A percentile compares a stretch with the other conserved stretches of the same genome.
Evolutionary conservation across 164 flowering plant species (phyloP).

Genomic region (Chloranthus sessilifolius): DNA sequence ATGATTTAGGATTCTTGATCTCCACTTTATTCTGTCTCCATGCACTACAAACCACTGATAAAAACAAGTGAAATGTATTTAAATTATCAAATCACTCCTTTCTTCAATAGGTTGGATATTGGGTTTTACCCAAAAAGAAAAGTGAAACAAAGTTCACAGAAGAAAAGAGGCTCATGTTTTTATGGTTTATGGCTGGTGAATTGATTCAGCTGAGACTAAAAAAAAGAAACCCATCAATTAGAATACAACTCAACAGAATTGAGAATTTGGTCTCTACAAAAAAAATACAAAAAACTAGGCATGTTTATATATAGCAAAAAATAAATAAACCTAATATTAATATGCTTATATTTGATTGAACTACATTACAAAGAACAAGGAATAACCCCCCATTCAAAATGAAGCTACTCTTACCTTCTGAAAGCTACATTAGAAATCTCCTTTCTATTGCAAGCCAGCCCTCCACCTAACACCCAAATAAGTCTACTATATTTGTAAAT

Average conservation of each 20-base stretch:
- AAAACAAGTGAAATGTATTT: neutral
- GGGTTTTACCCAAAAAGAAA: neutral
- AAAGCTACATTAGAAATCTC: slow-evolving; percentile 2
- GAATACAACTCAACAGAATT: neutral
- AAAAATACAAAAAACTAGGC: neutral
- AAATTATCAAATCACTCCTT: too few species aligned
- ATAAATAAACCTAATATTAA: neutral
- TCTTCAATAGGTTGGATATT: too few species aligned
- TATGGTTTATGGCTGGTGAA: neutral
- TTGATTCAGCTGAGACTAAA: neutral
- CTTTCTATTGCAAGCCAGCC: slow-evolving; percentile 4
- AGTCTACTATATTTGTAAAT: too few species aligned
- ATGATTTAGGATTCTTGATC: neutral
- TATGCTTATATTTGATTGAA: neutral
- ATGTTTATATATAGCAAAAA: neutral
- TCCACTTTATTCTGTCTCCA: neutral
- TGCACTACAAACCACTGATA: neutral
- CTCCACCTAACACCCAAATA: slow-evolving; percentile 9
- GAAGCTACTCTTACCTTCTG: slow-evolving; percentile 10
- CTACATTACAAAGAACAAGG: neutral
- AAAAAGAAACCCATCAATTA: neutral
- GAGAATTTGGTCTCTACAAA: too few species aligned
- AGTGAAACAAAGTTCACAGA: neutral
- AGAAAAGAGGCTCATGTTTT: neutral
- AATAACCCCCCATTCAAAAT: neutral